Base-by-base conservation (phyloP, 495 filamentous ascomycete species). In the Tricharina praecox region DNA sequence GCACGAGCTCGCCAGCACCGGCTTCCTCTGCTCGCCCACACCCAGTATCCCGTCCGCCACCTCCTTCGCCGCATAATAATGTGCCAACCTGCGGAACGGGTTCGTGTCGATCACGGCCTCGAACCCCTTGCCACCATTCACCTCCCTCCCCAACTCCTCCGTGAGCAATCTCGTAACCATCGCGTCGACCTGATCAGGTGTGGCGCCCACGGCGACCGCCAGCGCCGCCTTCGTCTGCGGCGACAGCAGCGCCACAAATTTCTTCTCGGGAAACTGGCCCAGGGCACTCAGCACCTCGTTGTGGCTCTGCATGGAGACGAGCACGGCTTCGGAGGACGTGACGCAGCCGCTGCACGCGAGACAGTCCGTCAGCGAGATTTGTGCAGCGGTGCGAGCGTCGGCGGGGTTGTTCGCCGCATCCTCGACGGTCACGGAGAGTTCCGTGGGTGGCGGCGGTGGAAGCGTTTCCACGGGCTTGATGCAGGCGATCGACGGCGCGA, bases 271-370 rank as follows among this genome's bases (percentile, higher is more conserved):
- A 30, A 75, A 70, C 1, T 58, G 55, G 55, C 93, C 82, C 10
- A 97, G 74, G 1, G 79, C 77, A 50, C 72, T 76, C 11, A 97
- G 74, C 4, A 96, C 87, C 62, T 97, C 90, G 11, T 74, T 69
- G 63, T 96, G 90, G 41, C 82, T 88, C 63, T 97, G 90, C 41
- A 96, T 68, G 21, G 79, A 85, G 38, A 97, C 85, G 23, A 97
- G 73, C 10, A 97, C 82, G 3, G 90, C 90, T 64, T 97, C 90
- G 16, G 92, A 90, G 10, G 86, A 93, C 2, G 90, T 97, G 16
- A 97, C 92, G 64, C 90, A 97, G 39, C 90, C 90, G 19, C 90
- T 95, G 62, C 90, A 97, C 37, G 90, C 90, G 38, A 97, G 78
- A 60, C 90, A 97, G 64, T 97, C 90, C 13, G 90, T 97, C 48